Conservation (phyloP, 768 basidiomycete species). For the Calocybe gangraenosa region DNA sequence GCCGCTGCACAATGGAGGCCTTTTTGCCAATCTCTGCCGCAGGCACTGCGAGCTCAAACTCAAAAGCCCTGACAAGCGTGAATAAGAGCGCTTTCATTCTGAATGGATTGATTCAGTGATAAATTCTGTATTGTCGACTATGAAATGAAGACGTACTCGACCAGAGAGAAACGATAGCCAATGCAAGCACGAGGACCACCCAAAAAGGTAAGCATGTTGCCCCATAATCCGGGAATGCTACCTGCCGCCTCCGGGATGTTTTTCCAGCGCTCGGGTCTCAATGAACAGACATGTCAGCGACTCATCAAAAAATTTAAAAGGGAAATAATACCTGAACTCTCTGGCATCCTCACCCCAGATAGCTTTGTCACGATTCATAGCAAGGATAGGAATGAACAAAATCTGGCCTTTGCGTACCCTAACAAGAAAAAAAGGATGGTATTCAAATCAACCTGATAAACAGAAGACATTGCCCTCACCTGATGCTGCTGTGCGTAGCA, state of each 20-base stretch:
- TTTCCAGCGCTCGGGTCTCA: conserved; percentile 65
- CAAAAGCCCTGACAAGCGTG: conserved; percentile 46
- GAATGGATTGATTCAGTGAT: no score
- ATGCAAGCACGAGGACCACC: conserved; percentile 66
- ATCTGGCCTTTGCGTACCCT: conserved; percentile 41
- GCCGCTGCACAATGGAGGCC: conserved; percentile 37
- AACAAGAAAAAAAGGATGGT: background rate
- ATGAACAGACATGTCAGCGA: background rate
- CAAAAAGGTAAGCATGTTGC: conserved; percentile 56
- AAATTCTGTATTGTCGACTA: no score
- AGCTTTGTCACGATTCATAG: conserved; percentile 45
- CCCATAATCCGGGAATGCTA: conserved; percentile 56
- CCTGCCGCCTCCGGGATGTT: conserved; percentile 37
- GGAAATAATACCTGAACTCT: conserved; percentile 47
- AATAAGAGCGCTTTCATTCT: conserved; percentile 41
- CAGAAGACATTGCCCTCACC: conserved; percentile 23
- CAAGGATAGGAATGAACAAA: conserved; percentile 46
- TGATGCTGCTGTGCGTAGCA: conserved; percentile 31
- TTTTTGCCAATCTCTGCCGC: conserved; percentile 36
- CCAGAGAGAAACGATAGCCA: conserved; percentile 59
- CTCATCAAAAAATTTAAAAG: background rate
- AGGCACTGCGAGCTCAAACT: conserved; percentile 52
- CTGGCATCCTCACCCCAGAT: conserved; percentile 63
- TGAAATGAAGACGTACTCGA: conserved; percentile 30
- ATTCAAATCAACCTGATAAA: background rate